Percentiles rank a stretch among this genome's conserved stretches.
phyloP scores from a whole-genome alignment of 768 basidiomycete species.

The Leccinum broughii region DNA sequence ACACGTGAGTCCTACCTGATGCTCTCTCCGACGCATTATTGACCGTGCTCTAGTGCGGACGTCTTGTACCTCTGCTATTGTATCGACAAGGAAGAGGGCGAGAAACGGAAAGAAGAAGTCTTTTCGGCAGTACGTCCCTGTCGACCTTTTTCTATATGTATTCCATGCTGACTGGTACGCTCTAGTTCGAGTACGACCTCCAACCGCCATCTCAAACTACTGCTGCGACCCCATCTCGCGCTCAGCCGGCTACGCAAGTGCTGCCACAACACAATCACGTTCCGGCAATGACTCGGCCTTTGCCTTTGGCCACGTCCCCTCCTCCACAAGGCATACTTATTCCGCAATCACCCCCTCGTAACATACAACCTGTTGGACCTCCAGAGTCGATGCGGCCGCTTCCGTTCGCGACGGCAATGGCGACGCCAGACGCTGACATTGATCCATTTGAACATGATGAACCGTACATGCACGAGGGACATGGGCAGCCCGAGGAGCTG shows the following conservation, averaged over 20 bases:
- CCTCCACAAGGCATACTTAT: slow-evolving; percentile 14
- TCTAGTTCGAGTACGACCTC: slow-evolving; percentile 44
- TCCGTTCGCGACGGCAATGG: slow-evolving; percentile 11
- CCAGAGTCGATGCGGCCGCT: slow-evolving; percentile 18
- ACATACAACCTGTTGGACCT: slow-evolving; percentile 7
- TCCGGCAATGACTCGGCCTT: slow-evolving; percentile 10
- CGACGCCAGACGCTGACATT: slow-evolving; percentile 32
- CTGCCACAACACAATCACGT: slow-evolving; percentile 14
- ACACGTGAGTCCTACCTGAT: slow-evolving; percentile 51
- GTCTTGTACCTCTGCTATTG: slow-evolving; percentile 68
- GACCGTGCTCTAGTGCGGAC: slow-evolving; percentile 47
- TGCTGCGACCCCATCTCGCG: slow-evolving; percentile 14
- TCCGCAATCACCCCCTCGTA: slow-evolving; percentile 8
- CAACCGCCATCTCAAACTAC: slow-evolving; percentile 19
- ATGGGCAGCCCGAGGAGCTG: slow-evolving; percentile 7
- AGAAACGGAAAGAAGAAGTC: slow-evolving; percentile 51
- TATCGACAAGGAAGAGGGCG: slow-evolving; percentile 58
- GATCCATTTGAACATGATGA: slow-evolving; percentile 35
- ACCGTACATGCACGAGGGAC: slow-evolving; percentile 26
- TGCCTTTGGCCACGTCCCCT: slow-evolving; percentile 13
- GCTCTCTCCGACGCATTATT: background rate
- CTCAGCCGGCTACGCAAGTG: slow-evolving; percentile 8
- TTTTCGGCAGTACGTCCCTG: slow-evolving; percentile 50
- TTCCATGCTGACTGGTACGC: slow-evolving; percentile 6
- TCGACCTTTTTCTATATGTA: background rate